Conservation (phyloP, 495 filamentous ascomycete species). For the Penicillium psychrofluorescens region DNA sequence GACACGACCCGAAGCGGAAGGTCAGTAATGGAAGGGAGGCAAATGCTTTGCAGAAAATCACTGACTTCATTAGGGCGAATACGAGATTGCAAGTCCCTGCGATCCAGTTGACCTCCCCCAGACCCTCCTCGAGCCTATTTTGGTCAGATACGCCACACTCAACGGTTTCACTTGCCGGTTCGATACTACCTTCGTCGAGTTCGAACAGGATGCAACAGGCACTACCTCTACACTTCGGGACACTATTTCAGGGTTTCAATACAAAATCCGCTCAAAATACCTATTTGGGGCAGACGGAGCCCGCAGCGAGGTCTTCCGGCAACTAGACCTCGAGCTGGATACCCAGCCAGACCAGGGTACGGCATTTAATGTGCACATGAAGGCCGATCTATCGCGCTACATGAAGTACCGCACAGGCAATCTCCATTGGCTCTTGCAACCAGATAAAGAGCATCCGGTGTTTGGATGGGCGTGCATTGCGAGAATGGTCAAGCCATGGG, state of each 20-base stretch:
- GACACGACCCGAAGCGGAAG: conserved; percentile 36
- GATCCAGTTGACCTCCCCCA: conserved; percentile 42
- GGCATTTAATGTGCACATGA: conserved; percentile 46
- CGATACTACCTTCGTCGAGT: conserved; percentile 29
- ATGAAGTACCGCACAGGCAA: conserved; percentile 44
- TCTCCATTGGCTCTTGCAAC: conserved; percentile 50
- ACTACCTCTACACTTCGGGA: conserved; percentile 34
- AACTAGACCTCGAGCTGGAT: conserved; percentile 40
- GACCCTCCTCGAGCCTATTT: conserved; percentile 44
- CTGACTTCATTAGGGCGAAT: conserved; percentile 34
- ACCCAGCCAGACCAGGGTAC: conserved; percentile 46
- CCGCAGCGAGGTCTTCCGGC: conserved; percentile 41
- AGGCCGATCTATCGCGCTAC: conserved; percentile 44
- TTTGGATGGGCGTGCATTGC: conserved; percentile 36
- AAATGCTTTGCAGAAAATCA: not conserved
- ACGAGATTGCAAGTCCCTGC: conserved; percentile 43
- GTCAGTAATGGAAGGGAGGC: conserved; percentile 4
- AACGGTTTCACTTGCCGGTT: conserved; percentile 38
- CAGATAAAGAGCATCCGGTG: conserved; percentile 32
- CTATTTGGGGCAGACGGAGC: conserved; percentile 55
- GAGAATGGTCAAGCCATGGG: conserved; percentile 50
- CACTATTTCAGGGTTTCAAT: conserved; percentile 27
- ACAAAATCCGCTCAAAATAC: conserved; percentile 42
- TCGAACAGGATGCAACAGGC: conserved; percentile 16
- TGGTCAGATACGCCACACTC: conserved; percentile 34